Percentiles rank a stretch among this genome's conserved stretches.
Conservation (phyloP, 805 yeast genomes). For the Wickerhamiella bombiphila region DNA sequence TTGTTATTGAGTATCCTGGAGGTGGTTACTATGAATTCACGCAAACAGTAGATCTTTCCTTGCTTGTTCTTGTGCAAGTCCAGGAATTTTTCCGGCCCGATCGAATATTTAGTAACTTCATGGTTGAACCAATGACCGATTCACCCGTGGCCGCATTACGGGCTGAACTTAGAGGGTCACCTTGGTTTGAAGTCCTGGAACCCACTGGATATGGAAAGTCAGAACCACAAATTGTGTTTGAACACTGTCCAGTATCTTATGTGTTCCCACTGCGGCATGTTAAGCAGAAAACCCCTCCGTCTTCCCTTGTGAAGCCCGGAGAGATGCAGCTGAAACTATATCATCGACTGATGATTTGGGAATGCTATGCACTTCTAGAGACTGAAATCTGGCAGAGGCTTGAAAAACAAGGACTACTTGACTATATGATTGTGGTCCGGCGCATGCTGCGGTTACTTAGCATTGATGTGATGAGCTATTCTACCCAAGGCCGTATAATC, state of each 20-base stretch:
- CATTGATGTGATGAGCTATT: slow-evolving; percentile 8
- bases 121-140: slow-evolving; percentile 44
- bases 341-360: slow-evolving; percentile 12
- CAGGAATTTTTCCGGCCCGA: slow-evolving; percentile 57
- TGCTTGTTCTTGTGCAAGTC: slow-evolving; percentile 59
- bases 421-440: slow-evolving; percentile 8
- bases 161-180: slow-evolving; percentile 29
- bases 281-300: slow-evolving; percentile 4
- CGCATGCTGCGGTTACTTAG: slow-evolving; percentile 5
- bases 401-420: slow-evolving; percentile 1
- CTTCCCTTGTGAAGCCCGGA: slow-evolving; percentile 13
- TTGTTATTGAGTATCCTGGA: slow-evolving; percentile 19
- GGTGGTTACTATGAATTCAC: slow-evolving; percentile 15
- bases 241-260: slow-evolving; percentile 55
- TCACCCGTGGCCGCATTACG: slow-evolving; percentile 40
- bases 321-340: slow-evolving; percentile 12
- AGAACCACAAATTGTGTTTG: slow-evolving; percentile 34
- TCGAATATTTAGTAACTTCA: slow-evolving; percentile 49
- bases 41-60: slow-evolving; percentile 33
- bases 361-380: slow-evolving; percentile 16
- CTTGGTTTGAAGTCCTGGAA: slow-evolving; percentile 21
- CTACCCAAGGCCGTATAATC: slow-evolving; percentile 5
- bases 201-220: slow-evolving; percentile 10
- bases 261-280: slow-evolving; percentile 35
- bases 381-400: slow-evolving; percentile 2